Conservation (phyloP, 805 yeast species). For the Torulaspora gathmanii region DNA sequence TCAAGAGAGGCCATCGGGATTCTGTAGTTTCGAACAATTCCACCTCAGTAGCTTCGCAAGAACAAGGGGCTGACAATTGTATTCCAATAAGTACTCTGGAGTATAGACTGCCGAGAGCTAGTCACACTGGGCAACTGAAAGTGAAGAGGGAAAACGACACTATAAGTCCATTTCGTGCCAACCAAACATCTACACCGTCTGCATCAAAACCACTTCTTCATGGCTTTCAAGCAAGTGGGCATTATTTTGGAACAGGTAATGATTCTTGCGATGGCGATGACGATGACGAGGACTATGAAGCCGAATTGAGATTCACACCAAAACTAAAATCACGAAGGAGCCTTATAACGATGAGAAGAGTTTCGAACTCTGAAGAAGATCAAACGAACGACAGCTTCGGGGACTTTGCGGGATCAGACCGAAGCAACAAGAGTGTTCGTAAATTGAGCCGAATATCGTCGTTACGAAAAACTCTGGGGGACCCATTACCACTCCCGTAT, state of each 20-base stretch:
- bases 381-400: slow-evolving; percentile 1
- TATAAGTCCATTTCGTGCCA: slow-evolving; percentile 8
- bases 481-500: slow-evolving; percentile 41
- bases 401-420: not conserved
- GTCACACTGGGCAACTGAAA: slow-evolving; percentile 7
- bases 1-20: slow-evolving; percentile 17
- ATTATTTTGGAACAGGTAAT: not conserved
- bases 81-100: slow-evolving; percentile 9
- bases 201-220: not conserved
- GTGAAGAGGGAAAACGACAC: slow-evolving; percentile 13
- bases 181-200: slow-evolving; percentile 1
- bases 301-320: slow-evolving; percentile 33
- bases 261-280: slow-evolving; percentile 4
- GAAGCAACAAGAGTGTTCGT: not conserved
- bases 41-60: slow-evolving; percentile 17
- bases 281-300: slow-evolving; percentile 24
- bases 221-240: not conserved
- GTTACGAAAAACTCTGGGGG: slow-evolving; percentile 30
- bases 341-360: slow-evolving; percentile 12
- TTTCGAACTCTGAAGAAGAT: not conserved
- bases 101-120: slow-evolving; percentile 3
- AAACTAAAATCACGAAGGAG: slow-evolving; percentile 23
- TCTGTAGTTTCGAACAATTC: slow-evolving; percentile 25
- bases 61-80: slow-evolving; percentile 9
- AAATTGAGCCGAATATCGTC: slow-evolving; percentile 5